Evolutionary conservation across 2,329 filamentous ascomycete species (phyloP), one percentile per base, ranked within the genome.

Genomic region (Epichloe gansuensis): DNA sequence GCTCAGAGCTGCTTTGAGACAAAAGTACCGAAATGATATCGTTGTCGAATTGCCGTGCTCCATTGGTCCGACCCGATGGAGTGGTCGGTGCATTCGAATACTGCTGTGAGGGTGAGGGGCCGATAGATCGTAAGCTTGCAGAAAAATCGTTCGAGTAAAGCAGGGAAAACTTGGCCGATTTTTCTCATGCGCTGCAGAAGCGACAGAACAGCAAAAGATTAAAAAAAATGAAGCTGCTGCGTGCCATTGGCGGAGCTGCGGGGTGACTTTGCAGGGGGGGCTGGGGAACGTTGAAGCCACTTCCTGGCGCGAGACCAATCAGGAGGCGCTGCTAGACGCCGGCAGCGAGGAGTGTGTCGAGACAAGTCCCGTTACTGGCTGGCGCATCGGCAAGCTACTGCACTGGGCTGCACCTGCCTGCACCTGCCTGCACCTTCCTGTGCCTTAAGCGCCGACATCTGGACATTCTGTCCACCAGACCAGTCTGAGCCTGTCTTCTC

Each of bases 261-360:
- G n/a, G 34, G 42, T 47, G 51, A 53, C 42, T 39, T 47, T 27
- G 50, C 50, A 52, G 45, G 50, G 43, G n/a, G 11, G 9, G 6
- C 17, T 34, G 34, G 1, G 21, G 13, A 23, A 31, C 27, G 4
- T 31, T 9, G 8, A 31, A 31, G 27, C 40, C 40, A 42, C 40
- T 21, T 21, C 17, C 38, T 31, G 43, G 12, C 53, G 51, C 47
- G 27, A 46, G 52, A 21, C 59, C 59, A 59, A 60, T 60, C 51
- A 61, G 43, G 47, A 51, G 53, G 36, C 51, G 44, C 50, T 25
- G 42, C 41, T 61, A 61, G 56, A 58, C 59, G 59, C 59, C 57
- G 54, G 54, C 56, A 51, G 50, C 50, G 39, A 31, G 31, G 35
- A 36, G 44, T 47, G 51, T 47, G 25, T 25, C 43, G 5, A 38